Base-by-base conservation (phyloP, 2,329 filamentous ascomycete species). In the Colletotrichum incanum region DNA sequence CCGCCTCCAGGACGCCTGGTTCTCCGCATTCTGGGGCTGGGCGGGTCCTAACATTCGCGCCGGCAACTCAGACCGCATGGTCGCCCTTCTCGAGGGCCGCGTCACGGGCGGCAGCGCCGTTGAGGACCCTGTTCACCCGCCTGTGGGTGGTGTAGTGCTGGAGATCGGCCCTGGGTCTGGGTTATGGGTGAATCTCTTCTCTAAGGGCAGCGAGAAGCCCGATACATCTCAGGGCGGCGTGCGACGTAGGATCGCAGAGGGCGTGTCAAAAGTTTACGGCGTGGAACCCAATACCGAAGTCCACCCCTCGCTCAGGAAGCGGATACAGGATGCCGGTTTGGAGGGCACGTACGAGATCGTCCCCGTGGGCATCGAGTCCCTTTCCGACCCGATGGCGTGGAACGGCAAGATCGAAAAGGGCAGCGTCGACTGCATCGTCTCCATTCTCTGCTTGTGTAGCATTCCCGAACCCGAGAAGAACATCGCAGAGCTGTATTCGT, bases 141-240 rank as follows among this genome's bases (percentile, higher is more conserved):
- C 84, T 3, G 80, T 90, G 11, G 76, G 77, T 0, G 89, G 90
- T 3, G 82, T 86, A 2, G 86, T 91, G 6, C 78, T 92, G 54
- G 91, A 93, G 80, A 85, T 93, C 65, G 91, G 91, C 3, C 86
- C 91, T 1, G 91, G 89, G 3, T 85, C 81, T 1, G 91, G 91
- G 3, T 84, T 90, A 78, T 92, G 90, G 90, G 85, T 89, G 5
- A 83, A 87, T 45, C 79, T 91, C 23, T 89, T 91, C 66, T 77
- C 80, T 60, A 77, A 67, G 12, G 49, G 59, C 55, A 11, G 31
- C 34, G 28, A 52, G 43, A 66, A 66, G 47, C 45, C 45, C 9
- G 9, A 55, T 47, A 26, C 54, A 16, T n/a, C 43, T 39, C 45
- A 34, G 23, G 26, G 39, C 5, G 55, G 39, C 20, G 20, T 68